A percentile compares a stretch with the other conserved stretches of the same genome.
Evolutionary conservation across 2,329 filamentous ascomycete genomes (phyloP).

Genomic region (Tolypocladium cylindrosporum): DNA sequence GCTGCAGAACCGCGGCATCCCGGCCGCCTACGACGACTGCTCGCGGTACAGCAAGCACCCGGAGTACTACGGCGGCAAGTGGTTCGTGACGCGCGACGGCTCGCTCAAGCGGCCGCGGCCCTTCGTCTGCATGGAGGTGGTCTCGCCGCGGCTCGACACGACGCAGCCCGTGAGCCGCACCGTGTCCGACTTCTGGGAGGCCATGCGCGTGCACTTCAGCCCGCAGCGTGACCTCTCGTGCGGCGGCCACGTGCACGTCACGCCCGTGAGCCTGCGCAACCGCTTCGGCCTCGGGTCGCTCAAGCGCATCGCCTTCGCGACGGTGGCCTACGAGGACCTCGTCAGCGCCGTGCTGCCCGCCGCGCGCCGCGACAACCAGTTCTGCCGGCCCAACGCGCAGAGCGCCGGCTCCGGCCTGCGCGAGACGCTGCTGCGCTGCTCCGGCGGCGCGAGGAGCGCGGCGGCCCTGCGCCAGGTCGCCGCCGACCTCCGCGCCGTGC

Average conservation of each 20-base stretch:
- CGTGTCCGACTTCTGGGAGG: slow-evolving; percentile 30
- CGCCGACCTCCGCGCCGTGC: slow-evolving; percentile 14
- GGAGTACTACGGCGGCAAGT: slow-evolving; percentile 30
- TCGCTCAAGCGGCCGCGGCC: slow-evolving; percentile 26
- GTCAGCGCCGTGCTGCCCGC: slow-evolving; percentile 20
- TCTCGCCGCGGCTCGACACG: slow-evolving; percentile 27
- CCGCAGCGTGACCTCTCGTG: slow-evolving; percentile 23
- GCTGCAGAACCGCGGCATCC: slow-evolving; percentile 25
- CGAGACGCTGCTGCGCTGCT: slow-evolving; percentile 17
- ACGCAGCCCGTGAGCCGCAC: slow-evolving; percentile 19
- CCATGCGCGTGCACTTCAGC: slow-evolving; percentile 29
- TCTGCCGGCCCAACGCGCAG: slow-evolving; percentile 22
- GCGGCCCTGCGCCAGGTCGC: slow-evolving; percentile 17
- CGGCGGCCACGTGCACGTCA: slow-evolving; percentile 30
- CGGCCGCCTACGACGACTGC: slow-evolving; percentile 25
- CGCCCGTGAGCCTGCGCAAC: slow-evolving; percentile 20
- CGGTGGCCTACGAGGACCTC: slow-evolving; percentile 23
- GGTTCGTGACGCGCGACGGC: slow-evolving; percentile 30
- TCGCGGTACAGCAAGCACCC: slow-evolving; percentile 29
- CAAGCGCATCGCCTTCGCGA: slow-evolving; percentile 26
- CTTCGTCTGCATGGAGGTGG: slow-evolving; percentile 30
- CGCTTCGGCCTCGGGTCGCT: slow-evolving; percentile 24
- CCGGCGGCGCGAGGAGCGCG: slow-evolving; percentile 17
- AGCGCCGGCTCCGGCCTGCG: slow-evolving; percentile 20
- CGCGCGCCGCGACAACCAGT: slow-evolving; percentile 24